Evolutionary conservation across 1,139 yeast genomes (phyloP).

Genomic region (Magnusiomyces sp.): DNA sequence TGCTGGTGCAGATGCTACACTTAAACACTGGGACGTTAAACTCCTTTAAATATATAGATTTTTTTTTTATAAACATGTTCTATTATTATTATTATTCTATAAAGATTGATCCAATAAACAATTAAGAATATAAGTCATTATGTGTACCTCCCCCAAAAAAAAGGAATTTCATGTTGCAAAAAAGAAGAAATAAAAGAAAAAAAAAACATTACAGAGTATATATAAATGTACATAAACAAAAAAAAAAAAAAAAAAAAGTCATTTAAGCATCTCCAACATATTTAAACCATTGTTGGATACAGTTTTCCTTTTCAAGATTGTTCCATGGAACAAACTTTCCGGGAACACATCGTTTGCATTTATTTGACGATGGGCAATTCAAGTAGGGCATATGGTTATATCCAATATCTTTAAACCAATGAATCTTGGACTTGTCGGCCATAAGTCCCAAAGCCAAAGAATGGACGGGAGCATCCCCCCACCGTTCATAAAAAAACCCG

Average conservation of each 20-base stretch:
- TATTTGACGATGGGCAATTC: slow-evolving; percentile 52
- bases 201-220: too few relatives aligned
- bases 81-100: not conserved
- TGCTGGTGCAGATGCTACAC: slow-evolving; percentile 74
- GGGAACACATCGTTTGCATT: slow-evolving; percentile 37
- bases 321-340: slow-evolving; percentile 40
- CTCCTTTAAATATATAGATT: slow-evolving; percentile 12
- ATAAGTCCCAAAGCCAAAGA: slow-evolving; percentile 66
- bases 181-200: too few relatives aligned
- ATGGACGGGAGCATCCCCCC: slow-evolving; percentile 94
- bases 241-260: too few relatives aligned
- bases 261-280: slow-evolving; percentile 1
- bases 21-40: slow-evolving; percentile 57
- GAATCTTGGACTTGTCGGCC: slow-evolving; percentile 59
- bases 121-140: too few relatives aligned
- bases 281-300: slow-evolving; percentile 66
- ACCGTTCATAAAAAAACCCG: slow-evolving; percentile 76
- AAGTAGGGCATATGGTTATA: slow-evolving; percentile 65
- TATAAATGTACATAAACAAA: too few relatives aligned
- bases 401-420: slow-evolving; percentile 87
- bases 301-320: slow-evolving; percentile 53
- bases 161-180: too few relatives aligned
- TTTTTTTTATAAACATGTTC: not conserved
- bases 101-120: too few relatives aligned
- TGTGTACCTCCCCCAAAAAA: too few relatives aligned